Base-by-base conservation (phyloP, 2,329 filamentous ascomycete species). In the Grosmannia serpens region DNA sequence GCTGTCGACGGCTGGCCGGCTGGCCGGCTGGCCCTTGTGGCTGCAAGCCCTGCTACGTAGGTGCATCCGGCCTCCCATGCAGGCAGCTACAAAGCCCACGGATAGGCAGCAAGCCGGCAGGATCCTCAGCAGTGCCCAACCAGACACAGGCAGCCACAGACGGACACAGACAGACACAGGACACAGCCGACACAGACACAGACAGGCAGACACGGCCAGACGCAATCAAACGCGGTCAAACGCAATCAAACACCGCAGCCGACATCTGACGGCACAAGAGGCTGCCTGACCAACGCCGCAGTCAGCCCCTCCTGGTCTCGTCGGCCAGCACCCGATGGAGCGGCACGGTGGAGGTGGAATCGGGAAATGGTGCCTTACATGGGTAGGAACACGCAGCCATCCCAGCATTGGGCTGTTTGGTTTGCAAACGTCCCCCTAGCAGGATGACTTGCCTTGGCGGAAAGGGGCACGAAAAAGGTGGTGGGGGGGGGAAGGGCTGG, bases 351-450 rank as follows among this genome's bases (percentile, higher is more conserved):
- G 20, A 46, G 61, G 57, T 59, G 52, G 24, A 26, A 57, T 47
- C 17, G 38, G 53, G 8, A 35, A 41, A 49, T 35, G 60, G 60
- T 62, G 61, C 61, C 60, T 63, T 63, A 62, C 61, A 62, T 62
- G 46, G 26, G 27, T 13, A 29, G 44, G 46, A 47, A 55, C 41
- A 55, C 13, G 53, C 27, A 50, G 46, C 29, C n/a, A 56, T 20
- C 24, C 20, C 51, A 46, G 41, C 47, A 53, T 50, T 35, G 52
- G 51, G 61, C 53, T 41, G 55, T 58, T 38, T 41, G 10, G 44
- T 53, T 54, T 44, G 49, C 50, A 10, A 35, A 49, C 33, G 8
- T 9, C 49, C 20, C 29, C 46, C 31, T 51, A 54, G n/a, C 53
- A 10, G 9, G 26, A 54, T 33, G 53, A 26, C 33, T 41, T 35